Evolutionary conservation across 805 yeast genomes (phyloP), one percentile per base, ranked within the genome.

Genomic region (Starmerella potacharoeniae): DNA sequence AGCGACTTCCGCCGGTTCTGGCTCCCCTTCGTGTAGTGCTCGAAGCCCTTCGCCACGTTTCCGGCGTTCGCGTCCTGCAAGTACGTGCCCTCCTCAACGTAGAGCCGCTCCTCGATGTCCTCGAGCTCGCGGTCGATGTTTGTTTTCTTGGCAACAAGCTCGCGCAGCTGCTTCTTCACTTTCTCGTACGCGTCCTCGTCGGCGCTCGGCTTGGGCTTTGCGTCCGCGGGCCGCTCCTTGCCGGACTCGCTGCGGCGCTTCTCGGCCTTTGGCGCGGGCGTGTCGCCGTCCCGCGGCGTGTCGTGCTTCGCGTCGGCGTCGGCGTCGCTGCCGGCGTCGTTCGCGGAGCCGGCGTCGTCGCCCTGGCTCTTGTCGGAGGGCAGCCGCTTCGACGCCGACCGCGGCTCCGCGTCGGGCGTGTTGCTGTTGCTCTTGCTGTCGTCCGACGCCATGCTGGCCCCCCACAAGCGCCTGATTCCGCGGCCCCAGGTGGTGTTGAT

Each of bases 21-120:
- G 50, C 60, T 67, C 42, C 69, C 66, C 53, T 84, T 85, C 49
- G 83, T 75, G 64, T 86, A 84, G 62, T 80, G 84, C 49, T 90
- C 96, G 64, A 89, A 90, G 1, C 97, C 97, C 59, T 84, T 84
- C n/a, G 88, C 84, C 31, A 91, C 83, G 67, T 87, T 90, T 0
- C 96, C 90, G 54, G 78, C 78, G 33, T 75, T 68, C 55, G 87
- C 80, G 52, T 84, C 89, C 33, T 83, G 79, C 48, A 90, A 78
- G 66, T 90, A 90, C 13, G 79, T 78, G 9, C 84, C 81, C 65
- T 90, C 97, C 60, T 80, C 80, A 49, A 81, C 83, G 70, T 81
- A 89, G 6, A 90, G 82, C 52, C 79, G 78, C 59, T 88, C 96
- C 64, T 90, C 96, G 6, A 88, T 66, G 46, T 83, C 74, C 60